A percentile compares a stretch with the other conserved stretches of the same genome.
These are phyloP conservation scores for Isatis tinctoria DNA, from an alignment of 345 rosid species.

Conservation along the genomic window DNA sequence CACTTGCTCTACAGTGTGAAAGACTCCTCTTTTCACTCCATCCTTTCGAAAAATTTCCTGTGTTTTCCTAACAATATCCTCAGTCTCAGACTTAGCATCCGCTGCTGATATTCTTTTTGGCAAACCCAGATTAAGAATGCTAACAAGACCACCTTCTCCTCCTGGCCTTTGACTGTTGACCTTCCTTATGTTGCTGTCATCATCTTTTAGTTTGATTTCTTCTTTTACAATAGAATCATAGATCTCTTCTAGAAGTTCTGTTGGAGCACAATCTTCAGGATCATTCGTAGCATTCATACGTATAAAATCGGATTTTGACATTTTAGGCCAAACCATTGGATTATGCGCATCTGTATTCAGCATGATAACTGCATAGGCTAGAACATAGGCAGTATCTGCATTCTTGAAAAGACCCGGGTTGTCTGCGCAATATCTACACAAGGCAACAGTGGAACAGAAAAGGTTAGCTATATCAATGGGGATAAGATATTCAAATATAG, in stretches of 20 bases:
- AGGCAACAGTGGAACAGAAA: constrained; percentile 24
- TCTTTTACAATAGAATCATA: constrained; percentile 94
- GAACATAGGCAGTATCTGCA: constrained; percentile 99
- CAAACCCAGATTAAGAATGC: constrained; percentile 82
- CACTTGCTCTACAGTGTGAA: constrained; percentile 67
- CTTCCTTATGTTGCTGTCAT: constrained; percentile 49
- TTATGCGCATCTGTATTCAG: constrained; percentile 96
- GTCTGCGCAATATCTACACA: constrained; percentile 89
- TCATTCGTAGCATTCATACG: constrained; percentile 81
- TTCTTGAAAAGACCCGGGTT: constrained; percentile 92
- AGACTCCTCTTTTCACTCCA: constrained; percentile 85
- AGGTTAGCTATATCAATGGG: constrained; percentile 11
- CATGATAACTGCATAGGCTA: constrained; percentile 99
- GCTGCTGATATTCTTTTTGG: constrained; percentile 65
- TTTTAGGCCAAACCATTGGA: constrained; percentile 95
- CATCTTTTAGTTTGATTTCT: constrained; percentile 95
- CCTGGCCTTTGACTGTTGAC: constrained; percentile 64
- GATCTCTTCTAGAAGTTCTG: constrained; percentile 81
- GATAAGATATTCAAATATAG: constrained; percentile 8
- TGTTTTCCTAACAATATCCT: constrained; percentile 82
- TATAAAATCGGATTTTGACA: constrained; percentile 89
- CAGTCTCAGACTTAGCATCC: constrained; percentile 83
- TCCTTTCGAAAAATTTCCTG: constrained; percentile 87
- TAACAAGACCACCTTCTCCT: constrained; percentile 86
- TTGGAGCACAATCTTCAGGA: constrained; percentile 76